Evolutionary conservation across 768 basidiomycete genomes (phyloP), one percentile per base, ranked within the genome.

Genomic region (Lactarius akahatsu): DNA sequence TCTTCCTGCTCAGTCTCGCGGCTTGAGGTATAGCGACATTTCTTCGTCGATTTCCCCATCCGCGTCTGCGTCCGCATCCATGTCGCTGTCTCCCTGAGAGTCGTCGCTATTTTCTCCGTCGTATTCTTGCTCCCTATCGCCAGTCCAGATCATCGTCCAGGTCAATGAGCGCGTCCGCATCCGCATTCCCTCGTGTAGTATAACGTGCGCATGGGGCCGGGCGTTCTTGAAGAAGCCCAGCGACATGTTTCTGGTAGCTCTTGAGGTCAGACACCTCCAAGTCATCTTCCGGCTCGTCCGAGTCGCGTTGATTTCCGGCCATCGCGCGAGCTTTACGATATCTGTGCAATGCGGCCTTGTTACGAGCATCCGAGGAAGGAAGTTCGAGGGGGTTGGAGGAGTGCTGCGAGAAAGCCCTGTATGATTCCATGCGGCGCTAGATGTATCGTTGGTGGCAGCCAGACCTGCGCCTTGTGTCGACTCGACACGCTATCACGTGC

Each of bases 371-470:
- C 40, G 85, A 87, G 13, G 88, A 87, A 45, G 84, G 79, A 26
- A 84, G 83, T 71, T 91, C 87, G 36, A 90, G 81, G 3, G 89
- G 89, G 71, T 90, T 90, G 55, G 89, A 90, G 15, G 89, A 88
- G 72, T 90, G 89, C 65, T 85, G 85, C 10, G 89, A 89, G 66
- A 90, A 78, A 20, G 81, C 62, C 64, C 77, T 73, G 20, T 71
- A 71, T 32, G 76, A 74, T 13, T 79, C 76, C 81, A 80, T 80
- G 52, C 30, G 55, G 16, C 32, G 55, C 32, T 30, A 56, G 55
- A 34, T 32, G 55, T n/a, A 18, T 18, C 16, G 32, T 56, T 56
- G 23, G 36, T 36, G n/a, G 32, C 11, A 26, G 15, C 41, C 16
- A 38, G 23, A 57, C 30, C 47, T 26, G 30, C 18, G 15, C 45